Conservation (phyloP, 306 rosid genomes). For the Ceratonia siliqua region DNA sequence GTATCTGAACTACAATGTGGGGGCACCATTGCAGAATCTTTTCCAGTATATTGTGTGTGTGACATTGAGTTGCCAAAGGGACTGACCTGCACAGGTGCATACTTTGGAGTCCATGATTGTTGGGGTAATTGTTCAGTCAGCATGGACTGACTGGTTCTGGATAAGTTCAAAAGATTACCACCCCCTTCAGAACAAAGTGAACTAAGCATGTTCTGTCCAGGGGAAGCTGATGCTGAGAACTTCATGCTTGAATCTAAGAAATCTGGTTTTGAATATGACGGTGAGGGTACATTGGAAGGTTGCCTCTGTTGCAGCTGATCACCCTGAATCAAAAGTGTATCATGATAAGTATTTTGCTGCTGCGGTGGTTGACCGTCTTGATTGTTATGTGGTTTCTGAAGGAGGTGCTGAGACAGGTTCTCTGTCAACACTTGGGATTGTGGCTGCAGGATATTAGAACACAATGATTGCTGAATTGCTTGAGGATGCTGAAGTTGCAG, state of each 20-base stretch:
- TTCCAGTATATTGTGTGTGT: conserved; percentile 61
- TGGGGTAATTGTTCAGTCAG: conserved; percentile 70
- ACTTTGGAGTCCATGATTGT: conserved; percentile 64
- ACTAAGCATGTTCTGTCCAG: conserved; percentile 65
- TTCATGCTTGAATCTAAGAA: conserved; percentile 62
- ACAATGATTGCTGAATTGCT: conserved; percentile 54
- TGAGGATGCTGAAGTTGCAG: conserved; percentile 76
- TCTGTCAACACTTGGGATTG: conserved; percentile 59
- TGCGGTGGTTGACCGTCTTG: conserved; percentile 68
- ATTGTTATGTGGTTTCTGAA: conserved; percentile 62
- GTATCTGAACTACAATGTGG: conserved; percentile 62
- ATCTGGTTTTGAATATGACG: conserved; percentile 66
- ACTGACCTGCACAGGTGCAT: conserved; percentile 58
- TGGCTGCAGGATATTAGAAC: conserved; percentile 58
- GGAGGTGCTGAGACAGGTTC: conserved; percentile 66
- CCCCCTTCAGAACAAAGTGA: conserved; percentile 69
- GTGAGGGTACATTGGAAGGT: conserved; percentile 58
- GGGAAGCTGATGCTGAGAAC: conserved; percentile 51
- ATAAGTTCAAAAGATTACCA: conserved; percentile 51
- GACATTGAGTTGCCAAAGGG: conserved; percentile 58
- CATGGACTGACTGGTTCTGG: conserved; percentile 59
- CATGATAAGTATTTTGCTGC: conserved; percentile 56
- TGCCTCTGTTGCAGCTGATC: conserved; percentile 71
- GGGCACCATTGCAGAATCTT: conserved; percentile 60
- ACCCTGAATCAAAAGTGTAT: conserved; percentile 52